Evolutionary conservation across 768 basidiomycete genomes (phyloP).

Genomic region (Leccinum pellstonianum): DNA sequence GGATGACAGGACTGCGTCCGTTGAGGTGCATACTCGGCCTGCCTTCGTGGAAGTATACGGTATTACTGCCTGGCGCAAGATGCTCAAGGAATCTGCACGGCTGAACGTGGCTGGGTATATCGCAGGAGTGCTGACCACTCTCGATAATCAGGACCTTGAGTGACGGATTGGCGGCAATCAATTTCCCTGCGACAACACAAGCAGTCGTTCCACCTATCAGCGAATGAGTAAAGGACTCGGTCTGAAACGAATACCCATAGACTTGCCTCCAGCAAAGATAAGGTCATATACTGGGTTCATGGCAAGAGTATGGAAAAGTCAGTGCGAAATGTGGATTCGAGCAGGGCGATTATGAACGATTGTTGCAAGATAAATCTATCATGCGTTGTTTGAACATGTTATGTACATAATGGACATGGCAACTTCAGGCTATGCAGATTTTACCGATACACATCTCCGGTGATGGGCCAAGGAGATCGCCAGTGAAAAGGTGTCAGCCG

Average conservation of each 20-base stretch:
- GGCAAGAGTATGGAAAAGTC: no score
- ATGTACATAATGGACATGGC: no score
- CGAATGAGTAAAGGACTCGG: background rate
- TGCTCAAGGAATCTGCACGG: slow-evolving; percentile 52
- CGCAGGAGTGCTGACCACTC: slow-evolving; percentile 30
- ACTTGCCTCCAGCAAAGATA: slow-evolving; percentile 56
- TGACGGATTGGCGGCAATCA: slow-evolving; percentile 50
- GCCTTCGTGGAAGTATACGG: slow-evolving; percentile 42
- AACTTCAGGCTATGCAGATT: no score
- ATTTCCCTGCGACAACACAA: slow-evolving; percentile 39
- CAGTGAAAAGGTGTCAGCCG: no score
- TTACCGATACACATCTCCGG: no score
- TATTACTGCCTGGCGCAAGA: slow-evolving; percentile 37
- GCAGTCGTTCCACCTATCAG: slow-evolving; percentile 36
- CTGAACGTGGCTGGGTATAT: slow-evolving; percentile 48
- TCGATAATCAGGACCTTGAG: slow-evolving; percentile 51
- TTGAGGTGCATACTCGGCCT: slow-evolving; percentile 42
- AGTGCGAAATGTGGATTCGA: no score
- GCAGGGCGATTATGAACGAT: no score
- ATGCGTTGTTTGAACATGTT: no score
- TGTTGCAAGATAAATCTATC: no score
- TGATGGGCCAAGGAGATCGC: no score
- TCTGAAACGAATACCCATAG: background rate
- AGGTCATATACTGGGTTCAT: slow-evolving; percentile 41
- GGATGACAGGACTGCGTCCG: slow-evolving; percentile 45